Evolutionary conservation across 352 stramenopile genomes (phyloP).

Genomic region (Phytopythium helicoides): DNA sequence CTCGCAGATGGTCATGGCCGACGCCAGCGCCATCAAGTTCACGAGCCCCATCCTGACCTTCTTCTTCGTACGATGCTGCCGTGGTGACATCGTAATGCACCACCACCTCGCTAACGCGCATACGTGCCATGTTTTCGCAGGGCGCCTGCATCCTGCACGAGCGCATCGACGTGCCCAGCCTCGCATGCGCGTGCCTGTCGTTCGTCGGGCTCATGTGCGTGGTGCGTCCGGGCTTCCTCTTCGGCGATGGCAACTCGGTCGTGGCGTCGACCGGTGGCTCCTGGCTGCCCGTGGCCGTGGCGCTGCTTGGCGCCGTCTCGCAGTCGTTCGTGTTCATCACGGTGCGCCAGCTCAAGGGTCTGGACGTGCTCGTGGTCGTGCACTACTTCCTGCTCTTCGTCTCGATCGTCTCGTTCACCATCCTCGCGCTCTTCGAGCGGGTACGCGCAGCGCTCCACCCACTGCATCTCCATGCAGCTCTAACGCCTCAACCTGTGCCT

Average conservation of each 20-base stretch:
- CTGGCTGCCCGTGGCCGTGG: conserved; percentile 48
- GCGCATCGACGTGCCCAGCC: conserved; percentile 33
- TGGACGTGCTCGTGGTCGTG: conserved; percentile 61
- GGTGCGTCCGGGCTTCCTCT: conserved; percentile 40
- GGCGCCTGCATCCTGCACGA: conserved; percentile 27
- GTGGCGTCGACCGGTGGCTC: conserved; percentile 35
- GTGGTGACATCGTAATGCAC: too few species aligned
- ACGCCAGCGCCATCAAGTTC: conserved; percentile 63
- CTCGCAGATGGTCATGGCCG: conserved; percentile 70
- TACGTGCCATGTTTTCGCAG: neutral
- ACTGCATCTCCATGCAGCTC: conserved; percentile 2
- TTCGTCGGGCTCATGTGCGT: conserved; percentile 51
- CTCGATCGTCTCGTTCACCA: conserved; percentile 37
- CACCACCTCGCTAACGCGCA: too few species aligned
- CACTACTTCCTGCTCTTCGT: conserved; percentile 83
- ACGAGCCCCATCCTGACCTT: conserved; percentile 59
- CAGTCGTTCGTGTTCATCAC: conserved; percentile 73
- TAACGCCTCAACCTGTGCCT: conserved; percentile 5
- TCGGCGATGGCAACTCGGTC: conserved; percentile 41
- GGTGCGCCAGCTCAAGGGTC: conserved; percentile 56
- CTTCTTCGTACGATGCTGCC: conserved; percentile 47
- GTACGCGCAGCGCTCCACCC: conserved; percentile 17
- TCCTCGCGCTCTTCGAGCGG: conserved; percentile 52
- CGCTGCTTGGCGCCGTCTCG: conserved; percentile 48
- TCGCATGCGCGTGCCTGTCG: conserved; percentile 29